These are phyloP conservation scores for Penicillium cosmopolitanum DNA, from an alignment of 495 filamentous ascomycete genomes.

Conservation along the genomic window DNA sequence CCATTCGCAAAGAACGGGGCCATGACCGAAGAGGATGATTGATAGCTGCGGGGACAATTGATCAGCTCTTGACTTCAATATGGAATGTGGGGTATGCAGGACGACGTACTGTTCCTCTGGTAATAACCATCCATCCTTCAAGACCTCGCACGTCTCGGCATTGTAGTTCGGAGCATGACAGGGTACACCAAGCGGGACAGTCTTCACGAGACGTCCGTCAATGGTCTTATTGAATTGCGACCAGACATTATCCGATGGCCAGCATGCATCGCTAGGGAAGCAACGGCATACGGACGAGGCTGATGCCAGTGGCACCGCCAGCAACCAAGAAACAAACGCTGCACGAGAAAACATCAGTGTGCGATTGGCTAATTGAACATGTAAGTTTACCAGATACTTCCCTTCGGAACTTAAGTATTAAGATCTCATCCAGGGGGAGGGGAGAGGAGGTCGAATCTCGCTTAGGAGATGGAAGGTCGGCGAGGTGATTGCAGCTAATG, in stretches of 20 bases:
- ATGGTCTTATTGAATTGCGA: slow-evolving; percentile 44
- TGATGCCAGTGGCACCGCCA: background rate
- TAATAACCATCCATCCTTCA: slow-evolving; percentile 33
- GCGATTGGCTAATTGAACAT: too few relatives aligned
- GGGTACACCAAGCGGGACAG: slow-evolving; percentile 44
- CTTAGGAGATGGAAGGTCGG: too few relatives aligned
- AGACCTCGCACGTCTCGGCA: slow-evolving; percentile 27
- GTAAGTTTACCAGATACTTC: too few relatives aligned
- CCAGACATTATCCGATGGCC: slow-evolving; percentile 51
- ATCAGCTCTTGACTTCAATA: slow-evolving; percentile 3
- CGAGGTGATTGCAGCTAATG: too few relatives aligned
- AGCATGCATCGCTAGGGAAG: slow-evolving; percentile 47
- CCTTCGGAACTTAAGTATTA: too few relatives aligned
- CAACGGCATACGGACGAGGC: slow-evolving; percentile 26
- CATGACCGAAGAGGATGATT: slow-evolving; percentile 47
- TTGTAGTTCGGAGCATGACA: slow-evolving; percentile 51
- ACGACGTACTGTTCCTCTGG: slow-evolving; percentile 38
- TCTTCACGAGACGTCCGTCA: slow-evolving; percentile 48
- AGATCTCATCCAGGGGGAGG: too few relatives aligned
- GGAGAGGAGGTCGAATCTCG: too few relatives aligned
- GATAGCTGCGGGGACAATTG: slow-evolving; percentile 22
- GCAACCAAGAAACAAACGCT: background rate
- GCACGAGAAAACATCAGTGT: too few relatives aligned
- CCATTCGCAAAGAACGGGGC: slow-evolving; percentile 45
- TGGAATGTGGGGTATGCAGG: background rate